phyloP scores from a whole-genome alignment of 805 yeast genomes.

The Candida lessepsii region DNA sequence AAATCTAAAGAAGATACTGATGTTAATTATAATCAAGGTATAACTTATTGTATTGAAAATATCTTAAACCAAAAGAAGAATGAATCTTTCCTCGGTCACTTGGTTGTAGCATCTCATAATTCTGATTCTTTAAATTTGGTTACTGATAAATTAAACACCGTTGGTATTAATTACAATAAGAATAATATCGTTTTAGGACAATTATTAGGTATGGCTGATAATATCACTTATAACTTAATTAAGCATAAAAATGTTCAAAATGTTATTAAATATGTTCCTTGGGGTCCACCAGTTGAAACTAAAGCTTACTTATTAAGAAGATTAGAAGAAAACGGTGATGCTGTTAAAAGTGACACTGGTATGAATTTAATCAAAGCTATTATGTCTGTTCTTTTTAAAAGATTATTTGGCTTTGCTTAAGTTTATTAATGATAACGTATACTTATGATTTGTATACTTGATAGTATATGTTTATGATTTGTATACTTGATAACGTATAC shows the following conservation, averaged over 20 bases:
- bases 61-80: conserved; percentile 44
- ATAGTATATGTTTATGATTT: too few species aligned
- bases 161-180: conserved; percentile 20
- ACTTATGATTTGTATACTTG: too few species aligned
- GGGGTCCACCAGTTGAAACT: conserved; percentile 96
- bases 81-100: conserved; percentile 60
- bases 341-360: conserved; percentile 83
- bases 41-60: conserved; percentile 57
- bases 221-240: conserved; percentile 73
- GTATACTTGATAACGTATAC: too few species aligned
- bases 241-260: conserved; percentile 62
- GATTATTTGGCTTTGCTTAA: conserved; percentile 17
- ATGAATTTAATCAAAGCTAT: conserved; percentile 66
- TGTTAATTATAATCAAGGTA: conserved; percentile 67
- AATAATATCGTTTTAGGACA: conserved; percentile 83
- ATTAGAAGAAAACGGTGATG: conserved; percentile 94
- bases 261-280: conserved; percentile 90
- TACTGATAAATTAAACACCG: conserved; percentile 48
- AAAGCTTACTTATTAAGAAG: conserved; percentile 86
- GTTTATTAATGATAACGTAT: too few species aligned
- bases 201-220: conserved; percentile 94
- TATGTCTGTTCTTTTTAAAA: conserved; percentile 22
- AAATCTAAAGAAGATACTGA: conserved; percentile 81
- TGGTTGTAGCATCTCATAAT: conserved; percentile 92
- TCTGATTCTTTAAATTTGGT: conserved; percentile 72